Percentiles rank a stretch among this genome's conserved stretches.
Evolutionary conservation across 1,284 basidiomycete genomes (phyloP).

Genomic region (Ceratobasidium papillatum): DNA sequence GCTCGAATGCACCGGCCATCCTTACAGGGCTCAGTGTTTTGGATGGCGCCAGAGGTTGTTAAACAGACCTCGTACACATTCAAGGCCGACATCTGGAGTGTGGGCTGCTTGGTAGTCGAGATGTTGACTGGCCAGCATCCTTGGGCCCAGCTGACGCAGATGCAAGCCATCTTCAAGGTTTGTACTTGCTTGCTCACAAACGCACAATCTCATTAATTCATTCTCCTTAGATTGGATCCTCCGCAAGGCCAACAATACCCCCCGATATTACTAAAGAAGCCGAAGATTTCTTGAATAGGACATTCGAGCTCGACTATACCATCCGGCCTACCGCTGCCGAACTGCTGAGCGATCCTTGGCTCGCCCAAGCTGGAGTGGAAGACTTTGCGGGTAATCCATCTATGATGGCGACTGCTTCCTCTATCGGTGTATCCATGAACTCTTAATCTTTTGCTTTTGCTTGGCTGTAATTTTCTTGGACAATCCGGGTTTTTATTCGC

Average conservation of each 20-base stretch:
- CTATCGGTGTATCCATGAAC: neutral
- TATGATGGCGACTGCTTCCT: neutral
- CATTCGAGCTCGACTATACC: conserved; percentile 86
- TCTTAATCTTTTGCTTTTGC: neutral
- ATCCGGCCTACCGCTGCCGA: conserved; percentile 82
- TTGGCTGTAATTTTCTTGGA: neutral
- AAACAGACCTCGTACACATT: conserved; percentile 93
- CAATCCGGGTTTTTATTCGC: neutral
- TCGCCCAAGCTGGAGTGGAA: conserved; percentile 54
- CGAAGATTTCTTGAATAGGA: conserved; percentile 81
- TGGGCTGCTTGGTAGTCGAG: conserved; percentile 97
- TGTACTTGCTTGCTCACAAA: conserved; percentile 42
- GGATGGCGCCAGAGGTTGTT: conserved; percentile 99
- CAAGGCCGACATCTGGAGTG: conserved; percentile 98
- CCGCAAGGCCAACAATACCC: conserved; percentile 83
- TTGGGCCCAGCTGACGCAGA: conserved; percentile 97
- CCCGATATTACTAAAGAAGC: conserved; percentile 88
- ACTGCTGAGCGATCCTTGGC: conserved; percentile 80
- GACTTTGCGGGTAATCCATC: neutral
- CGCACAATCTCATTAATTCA: neutral
- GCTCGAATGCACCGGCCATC: conserved; percentile 87
- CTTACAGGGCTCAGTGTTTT: conserved; percentile 96
- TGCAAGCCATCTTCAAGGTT: conserved; percentile 98
- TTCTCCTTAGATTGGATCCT: conserved; percentile 79
- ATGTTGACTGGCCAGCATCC: conserved; percentile 99